A percentile compares a stretch with the other conserved stretches of the same genome.
Conservation (phyloP, 2,329 filamentous ascomycete genomes). For the Bretziella fagacearum region DNA sequence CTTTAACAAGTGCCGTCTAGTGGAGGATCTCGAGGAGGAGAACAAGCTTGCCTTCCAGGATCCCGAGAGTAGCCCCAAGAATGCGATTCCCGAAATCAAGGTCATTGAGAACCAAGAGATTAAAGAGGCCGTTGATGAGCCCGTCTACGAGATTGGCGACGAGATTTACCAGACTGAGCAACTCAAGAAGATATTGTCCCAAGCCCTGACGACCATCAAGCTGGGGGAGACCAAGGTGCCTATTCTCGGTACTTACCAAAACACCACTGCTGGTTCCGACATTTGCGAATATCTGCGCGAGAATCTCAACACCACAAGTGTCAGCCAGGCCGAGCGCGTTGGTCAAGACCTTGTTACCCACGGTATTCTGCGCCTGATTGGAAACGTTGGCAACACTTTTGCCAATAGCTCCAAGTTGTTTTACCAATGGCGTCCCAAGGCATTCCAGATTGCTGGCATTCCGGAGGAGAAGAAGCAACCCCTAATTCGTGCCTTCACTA, state of each 20-base stretch:
- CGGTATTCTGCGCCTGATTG: constrained; percentile 77
- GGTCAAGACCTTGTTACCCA: constrained; percentile 80
- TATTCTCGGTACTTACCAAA: constrained; percentile 85
- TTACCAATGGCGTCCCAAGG: constrained; percentile 91
- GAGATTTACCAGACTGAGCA: constrained; percentile 70
- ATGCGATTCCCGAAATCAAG: constrained; percentile 69
- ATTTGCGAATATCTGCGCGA: constrained; percentile 92
- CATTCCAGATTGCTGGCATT: constrained; percentile 72
- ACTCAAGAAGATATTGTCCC: constrained; percentile 72
- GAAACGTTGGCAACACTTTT: constrained; percentile 88
- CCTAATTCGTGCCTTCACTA: constrained; percentile 57
- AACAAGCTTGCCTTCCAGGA: constrained; percentile 96
- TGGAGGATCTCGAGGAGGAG: constrained; percentile 95
- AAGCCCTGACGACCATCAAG: constrained; percentile 76
- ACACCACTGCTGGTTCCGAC: constrained; percentile 78
- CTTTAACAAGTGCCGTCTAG: constrained; percentile 94
- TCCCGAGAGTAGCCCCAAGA: constrained; percentile 53
- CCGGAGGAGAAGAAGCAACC: constrained; percentile 67
- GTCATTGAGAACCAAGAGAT: constrained; percentile 52
- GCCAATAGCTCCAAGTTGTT: constrained; percentile 95
- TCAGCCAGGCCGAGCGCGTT: constrained; percentile 85
- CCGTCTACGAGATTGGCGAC: constrained; percentile 79
- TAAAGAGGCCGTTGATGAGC: constrained; percentile 54
- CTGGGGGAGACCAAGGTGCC: constrained; percentile 87
- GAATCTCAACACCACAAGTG: constrained; percentile 64